Evolutionary conservation across 306 rosid species (phyloP).

Genomic region (Carpinus viminea): DNA sequence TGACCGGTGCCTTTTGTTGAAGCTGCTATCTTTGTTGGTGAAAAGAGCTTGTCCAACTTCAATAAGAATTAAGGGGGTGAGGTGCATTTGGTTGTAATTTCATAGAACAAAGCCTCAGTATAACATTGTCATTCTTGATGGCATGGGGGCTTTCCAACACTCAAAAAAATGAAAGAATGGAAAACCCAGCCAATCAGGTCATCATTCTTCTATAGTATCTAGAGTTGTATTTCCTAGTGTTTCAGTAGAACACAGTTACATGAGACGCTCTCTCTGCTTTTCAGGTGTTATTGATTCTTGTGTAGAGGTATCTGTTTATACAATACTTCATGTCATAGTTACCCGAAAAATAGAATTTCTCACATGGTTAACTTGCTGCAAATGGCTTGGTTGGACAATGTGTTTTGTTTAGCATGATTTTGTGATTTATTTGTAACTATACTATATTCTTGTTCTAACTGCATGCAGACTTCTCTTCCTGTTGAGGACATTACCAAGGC

Average conservation of each 20-base stretch:
- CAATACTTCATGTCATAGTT: not conserved
- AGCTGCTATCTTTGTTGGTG: not conserved
- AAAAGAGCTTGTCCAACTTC: not conserved
- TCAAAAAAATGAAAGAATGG: not conserved
- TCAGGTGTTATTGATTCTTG: not conserved
- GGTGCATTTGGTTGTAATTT: not conserved
- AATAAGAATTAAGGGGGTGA: not conserved
- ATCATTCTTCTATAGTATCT: not conserved
- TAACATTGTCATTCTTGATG: not conserved
- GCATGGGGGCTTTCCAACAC: not conserved
- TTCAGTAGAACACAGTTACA: not conserved
- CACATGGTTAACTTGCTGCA: constrained; percentile 15
- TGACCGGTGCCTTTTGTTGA: not conserved
- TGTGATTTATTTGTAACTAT: constrained; percentile 1
- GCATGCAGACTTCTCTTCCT: constrained; percentile 75
- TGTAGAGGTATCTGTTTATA: not conserved
- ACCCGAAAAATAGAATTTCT: not conserved
- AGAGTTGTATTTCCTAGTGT: not conserved
- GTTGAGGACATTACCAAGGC: constrained; percentile 76
- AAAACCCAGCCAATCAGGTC: not conserved
- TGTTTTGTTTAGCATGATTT: not conserved
- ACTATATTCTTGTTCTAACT: not conserved
- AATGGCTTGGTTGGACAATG: constrained; percentile 3
- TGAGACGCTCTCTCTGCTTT: not conserved
- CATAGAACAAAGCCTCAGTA: not conserved